phyloP scores from a whole-genome alignment of 1,284 basidiomycete genomes.

The Cryptococcus sp. region DNA sequence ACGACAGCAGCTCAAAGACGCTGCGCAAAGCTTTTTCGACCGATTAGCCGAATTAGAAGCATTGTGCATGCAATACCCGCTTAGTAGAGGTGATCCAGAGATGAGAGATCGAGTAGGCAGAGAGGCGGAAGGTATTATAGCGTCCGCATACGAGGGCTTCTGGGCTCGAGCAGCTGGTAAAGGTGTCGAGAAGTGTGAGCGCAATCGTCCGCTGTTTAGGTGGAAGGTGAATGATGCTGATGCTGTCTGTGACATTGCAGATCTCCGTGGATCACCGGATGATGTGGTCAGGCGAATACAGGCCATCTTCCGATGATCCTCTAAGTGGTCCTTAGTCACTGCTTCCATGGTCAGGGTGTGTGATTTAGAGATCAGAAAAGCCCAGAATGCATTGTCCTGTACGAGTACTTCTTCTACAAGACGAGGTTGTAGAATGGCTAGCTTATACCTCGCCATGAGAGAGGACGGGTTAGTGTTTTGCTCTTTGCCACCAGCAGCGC shows the following conservation, averaged over 20 bases:
- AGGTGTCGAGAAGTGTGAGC: conserved; percentile 47
- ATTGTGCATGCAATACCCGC: conserved; percentile 34
- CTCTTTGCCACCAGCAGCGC: too few species aligned
- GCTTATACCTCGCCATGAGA: background rate
- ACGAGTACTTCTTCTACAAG: too few species aligned
- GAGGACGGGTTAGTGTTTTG: background rate
- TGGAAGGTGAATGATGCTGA: too few species aligned
- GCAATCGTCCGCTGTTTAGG: too few species aligned
- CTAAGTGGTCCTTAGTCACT: too few species aligned
- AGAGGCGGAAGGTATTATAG: conserved; percentile 45
- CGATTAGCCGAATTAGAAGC: conserved; percentile 44
- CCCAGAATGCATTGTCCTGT: too few species aligned
- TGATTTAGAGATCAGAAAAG: too few species aligned
- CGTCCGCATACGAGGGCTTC: conserved; percentile 33
- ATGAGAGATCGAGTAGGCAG: conserved; percentile 45
- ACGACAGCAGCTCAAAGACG: conserved; percentile 49
- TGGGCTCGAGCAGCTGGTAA: conserved; percentile 34
- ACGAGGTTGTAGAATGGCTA: too few species aligned
- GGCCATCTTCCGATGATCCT: conserved; percentile 40
- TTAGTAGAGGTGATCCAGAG: conserved; percentile 46
- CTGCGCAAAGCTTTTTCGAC: conserved; percentile 48
- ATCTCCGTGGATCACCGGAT: conserved; percentile 42
- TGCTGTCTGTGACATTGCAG: conserved; percentile 11
- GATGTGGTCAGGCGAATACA: conserved; percentile 37
- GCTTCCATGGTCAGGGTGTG: too few species aligned